These are phyloP conservation scores for Rubia occidens DNA, from an alignment of 305 asterid genomes.

Conservation along the genomic window DNA sequence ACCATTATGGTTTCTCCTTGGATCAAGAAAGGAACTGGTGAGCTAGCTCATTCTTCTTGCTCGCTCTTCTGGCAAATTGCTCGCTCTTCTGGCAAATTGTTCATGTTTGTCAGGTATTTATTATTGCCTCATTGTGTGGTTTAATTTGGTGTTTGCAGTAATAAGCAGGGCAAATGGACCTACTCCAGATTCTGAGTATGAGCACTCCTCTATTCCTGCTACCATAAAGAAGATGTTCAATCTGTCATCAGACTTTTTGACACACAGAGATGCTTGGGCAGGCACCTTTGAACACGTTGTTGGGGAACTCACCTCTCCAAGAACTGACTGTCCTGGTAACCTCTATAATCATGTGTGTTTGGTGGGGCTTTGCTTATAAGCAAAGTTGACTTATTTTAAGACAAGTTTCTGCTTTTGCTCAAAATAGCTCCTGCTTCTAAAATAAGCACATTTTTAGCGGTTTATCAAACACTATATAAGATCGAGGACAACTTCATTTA, in stretches of 20 bases:
- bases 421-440: too few relatives aligned
- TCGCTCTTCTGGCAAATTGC: background rate
- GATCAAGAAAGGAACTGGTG: slow-evolving; percentile 88
- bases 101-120: too few relatives aligned
- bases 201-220: slow-evolving; percentile 78
- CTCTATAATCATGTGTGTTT: background rate
- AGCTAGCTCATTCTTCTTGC: background rate
- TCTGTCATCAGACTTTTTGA: slow-evolving; percentile 56
- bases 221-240: slow-evolving; percentile 71
- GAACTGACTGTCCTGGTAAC: slow-evolving; percentile 74
- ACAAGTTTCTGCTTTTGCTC: too few relatives aligned
- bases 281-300: slow-evolving; percentile 77
- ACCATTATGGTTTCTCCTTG: slow-evolving; percentile 85
- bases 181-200: slow-evolving; percentile 51
- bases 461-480: too few relatives aligned
- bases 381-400: too few relatives aligned
- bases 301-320: slow-evolving; percentile 50
- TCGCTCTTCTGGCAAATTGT: background rate
- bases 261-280: slow-evolving; percentile 87
- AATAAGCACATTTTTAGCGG: too few relatives aligned
- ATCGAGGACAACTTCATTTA: too few relatives aligned
- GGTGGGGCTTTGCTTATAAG: too few relatives aligned
- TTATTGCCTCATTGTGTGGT: too few relatives aligned
- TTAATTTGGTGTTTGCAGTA: slow-evolving; percentile 29
- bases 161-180: slow-evolving; percentile 64